A percentile compares a stretch with the other conserved stretches of the same genome.
Evolutionary conservation across 305 asterid species (phyloP).

Genomic region (Rubia peregrina): DNA sequence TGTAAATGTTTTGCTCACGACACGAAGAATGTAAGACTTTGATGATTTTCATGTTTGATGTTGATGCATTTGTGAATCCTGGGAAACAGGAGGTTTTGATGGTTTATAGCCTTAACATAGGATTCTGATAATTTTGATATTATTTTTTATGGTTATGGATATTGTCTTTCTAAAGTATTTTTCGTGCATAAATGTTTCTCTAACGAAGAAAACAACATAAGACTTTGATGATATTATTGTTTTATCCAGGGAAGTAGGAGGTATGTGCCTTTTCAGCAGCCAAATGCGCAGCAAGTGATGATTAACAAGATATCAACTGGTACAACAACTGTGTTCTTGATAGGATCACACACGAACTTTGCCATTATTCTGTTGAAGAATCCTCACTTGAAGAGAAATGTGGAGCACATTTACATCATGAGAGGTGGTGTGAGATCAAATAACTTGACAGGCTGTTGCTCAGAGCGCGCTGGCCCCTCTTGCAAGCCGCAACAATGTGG

Average conservation of each 20-base stretch:
- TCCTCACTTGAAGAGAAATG: constrained; percentile 63
- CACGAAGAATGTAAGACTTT: background rate
- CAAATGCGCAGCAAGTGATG: constrained; percentile 71
- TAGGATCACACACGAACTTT: constrained; percentile 56
- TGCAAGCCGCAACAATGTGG: constrained; percentile 65
- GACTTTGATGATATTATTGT: too few species aligned
- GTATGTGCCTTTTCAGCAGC: constrained; percentile 67
- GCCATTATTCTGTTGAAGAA: constrained; percentile 63
- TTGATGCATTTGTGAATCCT: constrained; percentile 12
- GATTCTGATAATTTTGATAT: too few species aligned
- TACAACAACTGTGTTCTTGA: constrained; percentile 52
- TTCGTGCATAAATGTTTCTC: too few species aligned
- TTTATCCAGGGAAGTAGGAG: constrained; percentile 30
- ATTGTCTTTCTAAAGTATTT: too few species aligned
- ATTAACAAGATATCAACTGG: constrained; percentile 58
- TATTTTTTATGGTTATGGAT: too few species aligned
- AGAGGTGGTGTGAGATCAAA: constrained; percentile 74
- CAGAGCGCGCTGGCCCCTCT: constrained; percentile 32
- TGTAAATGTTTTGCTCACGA: background rate
- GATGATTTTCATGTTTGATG: background rate
- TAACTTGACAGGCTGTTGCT: constrained; percentile 74
- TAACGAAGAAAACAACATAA: too few species aligned
- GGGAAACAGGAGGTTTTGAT: constrained; percentile 40
- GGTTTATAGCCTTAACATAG: too few species aligned
- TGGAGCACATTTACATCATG: constrained; percentile 68